Evolutionary conservation across 768 basidiomycete species (phyloP), one percentile per base, ranked within the genome.

Genomic region (Panus rudis): DNA sequence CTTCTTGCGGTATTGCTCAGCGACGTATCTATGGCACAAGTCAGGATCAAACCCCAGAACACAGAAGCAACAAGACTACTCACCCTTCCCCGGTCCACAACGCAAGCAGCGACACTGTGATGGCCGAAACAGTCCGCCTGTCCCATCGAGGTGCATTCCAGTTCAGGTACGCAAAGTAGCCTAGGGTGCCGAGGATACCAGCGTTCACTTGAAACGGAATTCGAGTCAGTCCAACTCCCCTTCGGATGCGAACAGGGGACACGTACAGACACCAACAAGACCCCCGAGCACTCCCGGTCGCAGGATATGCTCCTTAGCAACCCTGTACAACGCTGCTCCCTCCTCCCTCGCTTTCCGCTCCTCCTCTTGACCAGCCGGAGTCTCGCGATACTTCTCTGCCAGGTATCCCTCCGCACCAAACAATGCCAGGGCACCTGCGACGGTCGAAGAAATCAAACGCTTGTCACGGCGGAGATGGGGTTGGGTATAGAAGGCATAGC

Each of bases 51-150:
- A 16, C 12, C 26, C 21, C 24, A 16, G 14, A 20, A 13, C 10
- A 17, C 27, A 25, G 19, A 11, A 13, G 16, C n/a, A 17, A 41
- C 13, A 40, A 14, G 31, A 35, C 1, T 17, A 64, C 75, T 59
- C 55, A 86, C 79, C 80, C 79, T 67, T 89, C 85, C 26, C 75
- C 73, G 16, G 75, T 72, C 65, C 75, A 78, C 12, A 91, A 62
- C 3, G 75, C 63, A 23, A 84, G 48, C 7, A 89, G 57, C 4
- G 80, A 81, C 27, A 74, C 70, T 6, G 76, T 65, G 17, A 83
- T 63, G 3, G 75, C 70, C 5, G 76, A 76, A 8, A 87, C 72
- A 6, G 68, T 59, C 14, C 78, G 72, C 41, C 73, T 64, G 58
- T 88, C 81, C 85, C 85, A 87, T 3, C 52, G 60, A 1, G 75